Percentiles rank a stretch among this genome's conserved stretches.
Conservation (phyloP, 805 yeast genomes). For the Hanseniaspora jakobsenii region DNA sequence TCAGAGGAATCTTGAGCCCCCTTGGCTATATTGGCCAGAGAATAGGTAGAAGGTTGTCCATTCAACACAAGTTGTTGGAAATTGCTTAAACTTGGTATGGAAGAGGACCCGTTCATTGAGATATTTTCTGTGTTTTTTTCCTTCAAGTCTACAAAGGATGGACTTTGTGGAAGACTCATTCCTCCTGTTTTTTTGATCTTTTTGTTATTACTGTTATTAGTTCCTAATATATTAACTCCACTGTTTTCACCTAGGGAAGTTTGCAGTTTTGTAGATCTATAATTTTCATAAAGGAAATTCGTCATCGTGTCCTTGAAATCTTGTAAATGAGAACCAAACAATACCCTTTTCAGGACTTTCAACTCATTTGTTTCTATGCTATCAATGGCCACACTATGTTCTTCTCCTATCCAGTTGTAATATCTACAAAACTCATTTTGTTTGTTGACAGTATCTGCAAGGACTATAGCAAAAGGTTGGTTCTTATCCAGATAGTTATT, state of each 20-base stretch:
- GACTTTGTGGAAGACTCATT: constrained; percentile 8
- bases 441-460: constrained; percentile 48
- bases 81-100: constrained; percentile 29
- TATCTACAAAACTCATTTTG: constrained; percentile 48
- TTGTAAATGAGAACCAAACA: constrained; percentile 72
- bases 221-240: constrained; percentile 16
- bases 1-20: no score
- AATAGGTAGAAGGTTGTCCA: constrained; percentile 15
- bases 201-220: constrained; percentile 16
- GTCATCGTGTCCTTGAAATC: constrained; percentile 74
- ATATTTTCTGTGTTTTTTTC: no score
- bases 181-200: no score
- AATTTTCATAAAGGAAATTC: constrained; percentile 61
- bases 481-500: constrained; percentile 46
- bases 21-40: constrained; percentile 3
- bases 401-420: constrained; percentile 61
- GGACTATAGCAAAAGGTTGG: constrained; percentile 66
- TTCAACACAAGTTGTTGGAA: constrained; percentile 18
- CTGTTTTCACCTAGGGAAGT: constrained; percentile 32
- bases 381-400: constrained; percentile 35
- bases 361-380: constrained; percentile 43
- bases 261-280: constrained; percentile 65
- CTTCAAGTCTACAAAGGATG: constrained; percentile 14
- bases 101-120: constrained; percentile 23
- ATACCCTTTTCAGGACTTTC: constrained; percentile 47